Evolutionary conservation across 176 grass and related monocot genomes (phyloP).

Genomic region (Miscanthus lutarioriparius): DNA sequence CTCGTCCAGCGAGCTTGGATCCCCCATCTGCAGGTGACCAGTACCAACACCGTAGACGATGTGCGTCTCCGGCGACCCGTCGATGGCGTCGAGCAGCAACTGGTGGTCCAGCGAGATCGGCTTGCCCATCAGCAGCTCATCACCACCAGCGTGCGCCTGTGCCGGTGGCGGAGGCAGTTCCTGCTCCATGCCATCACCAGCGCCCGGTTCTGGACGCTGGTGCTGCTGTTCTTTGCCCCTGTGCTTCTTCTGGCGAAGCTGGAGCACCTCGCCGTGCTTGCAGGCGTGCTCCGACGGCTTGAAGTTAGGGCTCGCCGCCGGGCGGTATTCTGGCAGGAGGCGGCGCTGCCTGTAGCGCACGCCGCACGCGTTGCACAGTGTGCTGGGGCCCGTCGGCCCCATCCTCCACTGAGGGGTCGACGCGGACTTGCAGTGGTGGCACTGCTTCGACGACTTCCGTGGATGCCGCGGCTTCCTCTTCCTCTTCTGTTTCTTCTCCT

Average conservation of each 20-base stretch:
- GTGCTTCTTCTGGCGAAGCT: too few relatives aligned
- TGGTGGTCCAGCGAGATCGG: neutral
- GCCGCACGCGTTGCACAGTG: slow-evolving; percentile 82
- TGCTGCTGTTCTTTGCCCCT: neutral
- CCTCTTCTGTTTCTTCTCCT: neutral
- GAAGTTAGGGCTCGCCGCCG: neutral
- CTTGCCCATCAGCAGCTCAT: neutral
- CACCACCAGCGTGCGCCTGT: neutral
- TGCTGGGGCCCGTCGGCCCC: neutral
- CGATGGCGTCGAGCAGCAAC: neutral
- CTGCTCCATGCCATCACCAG: too few relatives aligned
- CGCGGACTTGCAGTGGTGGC: too few relatives aligned
- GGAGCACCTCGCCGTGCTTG: too few relatives aligned
- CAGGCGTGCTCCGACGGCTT: neutral
- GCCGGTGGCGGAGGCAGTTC: too few relatives aligned
- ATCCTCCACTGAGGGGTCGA: too few relatives aligned
- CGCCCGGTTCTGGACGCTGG: too few relatives aligned
- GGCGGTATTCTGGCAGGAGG: neutral
- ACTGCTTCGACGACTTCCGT: too few relatives aligned
- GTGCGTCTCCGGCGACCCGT: neutral
- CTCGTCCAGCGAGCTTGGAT: neutral
- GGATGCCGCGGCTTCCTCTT: neutral
- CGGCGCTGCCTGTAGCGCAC: slow-evolving; percentile 18
- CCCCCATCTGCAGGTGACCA: neutral
- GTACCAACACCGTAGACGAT: neutral